A percentile compares a stretch with the other conserved stretches of the same genome.
These are phyloP conservation scores for Tricholoma hemisulphureum DNA, from an alignment of 768 basidiomycete genomes.

Conservation along the genomic window DNA sequence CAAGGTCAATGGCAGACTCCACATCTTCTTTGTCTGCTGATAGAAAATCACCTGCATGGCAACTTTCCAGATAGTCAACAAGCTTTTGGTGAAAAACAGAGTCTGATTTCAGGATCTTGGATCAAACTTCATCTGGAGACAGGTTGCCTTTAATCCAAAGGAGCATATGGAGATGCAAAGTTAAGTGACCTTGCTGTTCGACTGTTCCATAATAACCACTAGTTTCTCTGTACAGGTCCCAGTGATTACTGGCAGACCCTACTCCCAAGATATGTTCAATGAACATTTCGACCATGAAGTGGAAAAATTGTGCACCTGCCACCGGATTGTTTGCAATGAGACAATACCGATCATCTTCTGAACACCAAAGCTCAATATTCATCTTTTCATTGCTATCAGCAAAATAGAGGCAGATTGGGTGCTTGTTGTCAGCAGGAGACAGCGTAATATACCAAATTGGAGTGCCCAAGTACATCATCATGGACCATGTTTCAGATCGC, in stretches of 20 bases:
- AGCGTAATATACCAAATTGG: conserved; percentile 38
- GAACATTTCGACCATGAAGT: neutral
- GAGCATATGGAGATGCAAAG: conserved; percentile 35
- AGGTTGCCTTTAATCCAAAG: conserved; percentile 31
- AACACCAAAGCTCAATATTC: neutral
- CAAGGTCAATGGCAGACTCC: neutral
- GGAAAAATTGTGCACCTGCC: no score
- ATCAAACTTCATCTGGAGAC: conserved; percentile 30
- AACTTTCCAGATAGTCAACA: conserved; percentile 30
- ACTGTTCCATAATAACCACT: conserved; percentile 1
- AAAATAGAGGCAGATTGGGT: neutral
- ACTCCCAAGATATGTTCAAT: neutral
- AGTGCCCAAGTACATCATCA: conserved; percentile 21
- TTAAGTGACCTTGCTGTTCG: conserved; percentile 37
- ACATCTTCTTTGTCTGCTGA: conserved; percentile 1
- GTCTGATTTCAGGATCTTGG: conserved; percentile 20
- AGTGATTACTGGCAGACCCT: neutral
- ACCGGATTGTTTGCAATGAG: conserved; percentile 1
- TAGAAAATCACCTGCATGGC: conserved; percentile 33
- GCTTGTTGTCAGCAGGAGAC: conserved; percentile 2
- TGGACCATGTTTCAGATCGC: conserved; percentile 20
- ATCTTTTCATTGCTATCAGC: neutral
- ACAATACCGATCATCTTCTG: neutral
- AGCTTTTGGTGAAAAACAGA: conserved; percentile 26
- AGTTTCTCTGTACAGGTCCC: neutral